phyloP scores from a whole-genome alignment of 495 filamentous ascomycete genomes.

The Hyaloscypha bicolor region DNA sequence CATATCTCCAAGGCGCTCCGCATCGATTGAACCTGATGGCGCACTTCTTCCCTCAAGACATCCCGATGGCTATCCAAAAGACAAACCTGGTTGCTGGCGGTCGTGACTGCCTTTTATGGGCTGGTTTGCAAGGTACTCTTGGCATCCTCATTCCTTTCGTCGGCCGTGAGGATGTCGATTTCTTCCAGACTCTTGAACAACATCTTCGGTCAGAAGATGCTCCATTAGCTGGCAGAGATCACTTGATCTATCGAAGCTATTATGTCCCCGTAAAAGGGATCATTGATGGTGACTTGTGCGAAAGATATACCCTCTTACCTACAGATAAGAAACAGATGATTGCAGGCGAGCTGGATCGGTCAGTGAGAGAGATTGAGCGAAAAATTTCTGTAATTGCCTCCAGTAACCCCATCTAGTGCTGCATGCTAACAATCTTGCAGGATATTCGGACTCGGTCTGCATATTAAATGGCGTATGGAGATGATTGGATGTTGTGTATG shows the following conservation, averaged over 20 bases:
- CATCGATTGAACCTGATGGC: slow-evolving; percentile 81
- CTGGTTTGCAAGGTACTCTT: slow-evolving; percentile 89
- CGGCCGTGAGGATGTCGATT: slow-evolving; percentile 90
- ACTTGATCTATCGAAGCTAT: slow-evolving; percentile 92
- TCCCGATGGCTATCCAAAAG: slow-evolving; percentile 88
- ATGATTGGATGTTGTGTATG: slow-evolving; percentile 18
- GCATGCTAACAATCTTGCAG: slow-evolving; percentile 44
- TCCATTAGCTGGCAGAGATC: slow-evolving; percentile 87
- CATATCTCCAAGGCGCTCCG: slow-evolving; percentile 86
- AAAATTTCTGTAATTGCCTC: slow-evolving; percentile 79
- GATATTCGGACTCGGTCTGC: slow-evolving; percentile 88
- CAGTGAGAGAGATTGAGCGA: slow-evolving; percentile 87
- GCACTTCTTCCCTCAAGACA: slow-evolving; percentile 89
- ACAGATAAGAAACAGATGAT: slow-evolving; percentile 93
- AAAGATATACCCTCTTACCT: slow-evolving; percentile 79
- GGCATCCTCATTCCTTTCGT: slow-evolving; percentile 91
- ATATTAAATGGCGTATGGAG: slow-evolving; percentile 53
- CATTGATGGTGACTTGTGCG: slow-evolving; percentile 98
- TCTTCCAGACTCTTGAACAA: slow-evolving; percentile 92
- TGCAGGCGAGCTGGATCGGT: slow-evolving; percentile 87
- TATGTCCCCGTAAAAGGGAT: slow-evolving; percentile 97
- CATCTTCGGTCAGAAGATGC: slow-evolving; percentile 82
- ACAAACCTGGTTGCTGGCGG: slow-evolving; percentile 89
- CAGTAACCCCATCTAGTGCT: slow-evolving; percentile 8
- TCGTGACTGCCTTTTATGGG: slow-evolving; percentile 89